A percentile compares a stretch with the other conserved stretches of the same genome.
Conservation (phyloP, 352 stramenopile genomes). For the Pythium aphanidermatum region DNA sequence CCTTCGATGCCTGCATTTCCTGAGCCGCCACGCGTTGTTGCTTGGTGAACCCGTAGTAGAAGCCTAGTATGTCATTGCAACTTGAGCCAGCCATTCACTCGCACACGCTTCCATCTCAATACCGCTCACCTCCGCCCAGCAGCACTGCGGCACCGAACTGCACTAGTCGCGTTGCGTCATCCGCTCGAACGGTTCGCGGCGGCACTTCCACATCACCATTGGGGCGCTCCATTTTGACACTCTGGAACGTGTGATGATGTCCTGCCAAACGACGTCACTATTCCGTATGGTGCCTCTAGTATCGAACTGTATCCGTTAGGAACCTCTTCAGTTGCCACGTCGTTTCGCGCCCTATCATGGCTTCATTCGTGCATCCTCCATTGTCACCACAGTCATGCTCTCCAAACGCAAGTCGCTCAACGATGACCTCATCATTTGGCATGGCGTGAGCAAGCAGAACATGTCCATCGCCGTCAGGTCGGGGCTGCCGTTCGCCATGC, state of each 20-base stretch:
- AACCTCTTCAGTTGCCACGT: neutral
- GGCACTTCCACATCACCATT: neutral
- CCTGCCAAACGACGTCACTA: no score
- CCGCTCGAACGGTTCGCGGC: constrained; percentile 1
- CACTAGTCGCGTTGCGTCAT: constrained; percentile 15
- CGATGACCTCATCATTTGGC: constrained; percentile 48
- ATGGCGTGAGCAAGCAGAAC: constrained; percentile 47
- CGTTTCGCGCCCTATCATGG: constrained; percentile 3
- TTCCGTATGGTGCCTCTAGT: no score
- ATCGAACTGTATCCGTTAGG: neutral
- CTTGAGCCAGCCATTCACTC: neutral
- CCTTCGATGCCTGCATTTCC: constrained; percentile 22
- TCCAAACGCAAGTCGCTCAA: constrained; percentile 46
- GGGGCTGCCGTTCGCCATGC: constrained; percentile 30
- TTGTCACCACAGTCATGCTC: constrained; percentile 16
- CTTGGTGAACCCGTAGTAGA: constrained; percentile 52
- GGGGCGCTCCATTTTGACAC: neutral
- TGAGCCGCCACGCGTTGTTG: constrained; percentile 30
- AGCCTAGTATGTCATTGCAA: constrained; percentile 21
- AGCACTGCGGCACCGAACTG: constrained; percentile 32
- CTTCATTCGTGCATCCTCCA: neutral
- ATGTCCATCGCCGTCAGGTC: constrained; percentile 28
- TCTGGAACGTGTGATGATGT: neutral
- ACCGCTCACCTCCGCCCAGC: constrained; percentile 31
- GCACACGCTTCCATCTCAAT: neutral